These are phyloP conservation scores for Glycine latifolia DNA, from an alignment of 306 rosid genomes.

Conservation along the genomic window DNA sequence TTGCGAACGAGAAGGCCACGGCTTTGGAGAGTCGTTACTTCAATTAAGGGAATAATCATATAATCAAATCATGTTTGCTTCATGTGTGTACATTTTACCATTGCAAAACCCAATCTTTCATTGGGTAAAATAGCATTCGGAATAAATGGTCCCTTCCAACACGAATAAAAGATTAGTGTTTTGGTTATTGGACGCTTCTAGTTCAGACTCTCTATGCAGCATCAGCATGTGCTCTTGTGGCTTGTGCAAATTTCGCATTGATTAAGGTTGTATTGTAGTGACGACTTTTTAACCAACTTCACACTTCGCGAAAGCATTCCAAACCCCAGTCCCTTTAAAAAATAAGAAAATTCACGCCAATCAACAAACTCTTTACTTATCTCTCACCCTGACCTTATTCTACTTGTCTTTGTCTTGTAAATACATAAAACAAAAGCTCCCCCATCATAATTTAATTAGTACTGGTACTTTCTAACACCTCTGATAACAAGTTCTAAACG, in stretches of 20 bases:
- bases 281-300: constrained; percentile 12
- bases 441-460: too few relatives aligned
- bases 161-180: too few relatives aligned
- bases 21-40: constrained; percentile 72
- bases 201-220: too few relatives aligned
- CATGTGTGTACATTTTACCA: not conserved
- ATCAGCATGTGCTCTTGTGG: not conserved
- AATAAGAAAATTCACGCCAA: not conserved
- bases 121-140: not conserved
- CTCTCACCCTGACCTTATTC: too few relatives aligned
- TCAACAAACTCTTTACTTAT: too few relatives aligned
- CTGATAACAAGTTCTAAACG: too few relatives aligned
- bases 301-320: constrained; percentile 2
- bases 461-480: too few relatives aligned
- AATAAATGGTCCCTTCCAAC: not conserved
- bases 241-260: constrained; percentile 26
- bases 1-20: constrained; percentile 65
- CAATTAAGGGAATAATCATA: constrained; percentile 40
- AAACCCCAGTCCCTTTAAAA: not conserved
- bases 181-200: too few relatives aligned
- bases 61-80: not conserved
- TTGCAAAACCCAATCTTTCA: constrained; percentile 5
- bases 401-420: too few relatives aligned
- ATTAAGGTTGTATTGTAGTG: not conserved
- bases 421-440: too few relatives aligned